Evolutionary conservation across 148 eudicot species (phyloP), one percentile per base, ranked within the genome.

Genomic region (Rhododendron vialii): DNA sequence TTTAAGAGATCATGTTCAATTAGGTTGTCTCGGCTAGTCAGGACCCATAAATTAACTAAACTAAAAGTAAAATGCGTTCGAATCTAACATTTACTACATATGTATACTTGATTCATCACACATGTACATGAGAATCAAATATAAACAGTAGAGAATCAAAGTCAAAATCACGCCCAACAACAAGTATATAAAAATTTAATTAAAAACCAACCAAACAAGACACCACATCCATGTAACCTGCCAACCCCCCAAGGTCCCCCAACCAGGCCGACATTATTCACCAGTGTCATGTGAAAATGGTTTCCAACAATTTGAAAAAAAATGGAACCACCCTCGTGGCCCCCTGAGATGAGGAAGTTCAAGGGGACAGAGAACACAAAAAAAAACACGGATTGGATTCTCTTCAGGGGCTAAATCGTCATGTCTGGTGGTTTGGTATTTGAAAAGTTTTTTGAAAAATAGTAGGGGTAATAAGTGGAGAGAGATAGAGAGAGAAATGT

Each of bases 261-360:
- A 82, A 59, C 18, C 50, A 82, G 61, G 73, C 74, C 74, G 84
- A 61, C 84, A 82, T 36, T 4, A 36, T 38, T 13, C 50, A 10
- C 74, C 74, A 82, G 12, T 26, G 11, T 59, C 84, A 82, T 82
- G 84, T 82, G 84, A 35, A 82, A 81, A 53, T 35, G 30, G 63
- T 51, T 24, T 11, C 45, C 3, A 0, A 35, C 67, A 33, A 81
- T 51, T 81, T 55, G 67, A 55, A 53, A 51, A 51, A 12, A 51
- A 51, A n/a, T 22, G 22, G 24, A 53, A 28, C 26, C 71, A 24
- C 57, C 41, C 76, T 71, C 38, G 41, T 71, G 76, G 35, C 17
- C 76, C 71, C 38, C 20, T 33, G 20, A 71, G 76, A 33, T 15
- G 41, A 13, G 36, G 76, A 71, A 71, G 38, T 33, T 20, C 5